Conservation (phyloP, 352 stramenopile genomes). For the Globisporangium middletonii region DNA sequence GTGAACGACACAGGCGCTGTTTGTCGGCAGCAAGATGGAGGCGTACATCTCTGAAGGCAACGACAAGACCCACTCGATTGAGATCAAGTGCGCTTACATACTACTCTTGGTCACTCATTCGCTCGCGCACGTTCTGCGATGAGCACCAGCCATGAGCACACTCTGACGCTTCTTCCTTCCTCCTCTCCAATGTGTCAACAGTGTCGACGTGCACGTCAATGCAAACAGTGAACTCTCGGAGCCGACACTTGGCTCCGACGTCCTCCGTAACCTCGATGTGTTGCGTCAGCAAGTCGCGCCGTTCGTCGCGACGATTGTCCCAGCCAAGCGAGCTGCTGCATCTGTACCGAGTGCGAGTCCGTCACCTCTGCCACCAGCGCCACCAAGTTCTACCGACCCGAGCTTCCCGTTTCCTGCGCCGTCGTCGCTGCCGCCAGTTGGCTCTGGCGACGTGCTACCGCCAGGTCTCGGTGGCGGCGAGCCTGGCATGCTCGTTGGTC, state of each 20-base stretch:
- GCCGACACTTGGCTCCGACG: constrained; percentile 23
- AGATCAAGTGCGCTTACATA: constrained; percentile 40
- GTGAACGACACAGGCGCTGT: constrained; percentile 36
- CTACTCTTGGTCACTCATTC: neutral
- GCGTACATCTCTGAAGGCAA: constrained; percentile 70
- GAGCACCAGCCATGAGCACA: no score
- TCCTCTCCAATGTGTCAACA: neutral
- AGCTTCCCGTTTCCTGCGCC: constrained; percentile 7
- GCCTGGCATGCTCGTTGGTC: constrained; percentile 68
- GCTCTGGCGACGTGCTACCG: constrained; percentile 60
- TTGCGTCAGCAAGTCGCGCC: constrained; percentile 46
- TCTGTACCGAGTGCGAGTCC: neutral
- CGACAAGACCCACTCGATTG: constrained; percentile 63
- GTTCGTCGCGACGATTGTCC: constrained; percentile 52
- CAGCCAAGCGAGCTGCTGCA: constrained; percentile 29
- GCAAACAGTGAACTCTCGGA: constrained; percentile 2
- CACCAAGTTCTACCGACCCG: neutral
- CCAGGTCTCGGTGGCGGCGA: constrained; percentile 51
- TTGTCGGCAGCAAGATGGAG: constrained; percentile 72
- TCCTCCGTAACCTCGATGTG: constrained; percentile 40
- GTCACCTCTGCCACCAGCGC: constrained; percentile 2
- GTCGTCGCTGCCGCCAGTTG: constrained; percentile 21
- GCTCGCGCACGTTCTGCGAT: neutral
- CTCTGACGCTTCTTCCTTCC: neutral
- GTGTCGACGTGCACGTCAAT: constrained; percentile 4